Base-by-base conservation (phyloP, 2,329 filamentous ascomycete genomes). In the Botrytis cinerea region DNA sequence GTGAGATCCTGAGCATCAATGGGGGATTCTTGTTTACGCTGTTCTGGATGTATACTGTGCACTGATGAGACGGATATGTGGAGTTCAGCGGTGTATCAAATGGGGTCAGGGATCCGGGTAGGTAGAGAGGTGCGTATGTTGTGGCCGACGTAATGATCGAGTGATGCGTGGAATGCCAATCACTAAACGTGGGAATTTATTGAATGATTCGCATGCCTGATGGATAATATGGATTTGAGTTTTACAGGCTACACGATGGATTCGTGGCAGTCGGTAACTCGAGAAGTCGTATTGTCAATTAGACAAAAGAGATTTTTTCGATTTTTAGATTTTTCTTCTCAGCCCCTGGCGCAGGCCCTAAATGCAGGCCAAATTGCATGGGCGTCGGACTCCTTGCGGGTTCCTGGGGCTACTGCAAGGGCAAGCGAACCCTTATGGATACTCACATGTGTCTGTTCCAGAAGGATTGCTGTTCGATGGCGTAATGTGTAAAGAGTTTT, bases 381-480 rank as follows among this genome's bases (percentile, higher is more conserved):
- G 28, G 61, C 61, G 25, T 63, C 60, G 22, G 60, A 40, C 25
- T 62, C 38, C 60, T 62, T 61, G 59, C 57, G 43, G 60, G 69
- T 71, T 45, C 69, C 69, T 71, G 69, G 32, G 32, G n/a, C 59
- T 66, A 64, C 70, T 71, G 70, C 60, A 71, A 66, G 70, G 70
- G 70, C 70, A 43, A 66, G 70, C 40, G 35, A 46, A 16, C 61
- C 46, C 61, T 51, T 35, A 48, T 54, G 35, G 59, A 71, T 48
- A 40, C 16, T 28, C 61, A 43, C 63, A 64, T 67, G 63, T 51
- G 32, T n/a, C 38, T 51, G 6, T 66, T 25, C 28, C 68, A 70
- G 38, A 20, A 18, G 20, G 35, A 40, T 60, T 18, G 18, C n/a
- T 60, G 38, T 28, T 22, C 20, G 14, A 63, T 71, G 69, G 60